Percentiles rank a stretch among this genome's conserved stretches.
Evolutionary conservation across 2,329 filamentous ascomycete species (phyloP).

Genomic region (Trichoderma sp.): DNA sequence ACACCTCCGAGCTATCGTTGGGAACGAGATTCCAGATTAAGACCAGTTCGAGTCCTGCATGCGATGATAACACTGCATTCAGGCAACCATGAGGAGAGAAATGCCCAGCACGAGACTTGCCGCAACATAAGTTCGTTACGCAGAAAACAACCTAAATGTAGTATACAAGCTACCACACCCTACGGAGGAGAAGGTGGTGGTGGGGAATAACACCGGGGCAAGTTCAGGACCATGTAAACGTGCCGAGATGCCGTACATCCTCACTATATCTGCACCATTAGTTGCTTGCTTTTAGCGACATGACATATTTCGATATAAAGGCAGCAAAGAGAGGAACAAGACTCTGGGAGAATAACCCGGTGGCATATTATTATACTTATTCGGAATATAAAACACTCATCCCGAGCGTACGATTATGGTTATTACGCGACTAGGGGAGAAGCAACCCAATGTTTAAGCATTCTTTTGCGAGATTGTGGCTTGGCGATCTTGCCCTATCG

Average conservation of each 20-base stretch:
- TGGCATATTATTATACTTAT: neutral
- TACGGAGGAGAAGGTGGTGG: neutral
- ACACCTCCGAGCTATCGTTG: neutral
- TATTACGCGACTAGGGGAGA: neutral
- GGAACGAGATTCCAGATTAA: slow-evolving; percentile 3
- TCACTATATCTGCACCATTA: neutral
- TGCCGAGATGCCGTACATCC: slow-evolving; percentile 11
- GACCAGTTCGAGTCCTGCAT: neutral
- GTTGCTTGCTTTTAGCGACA: too few species aligned
- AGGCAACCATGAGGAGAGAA: neutral
- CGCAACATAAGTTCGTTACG: neutral
- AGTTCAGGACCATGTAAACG: neutral
- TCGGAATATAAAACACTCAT: neutral
- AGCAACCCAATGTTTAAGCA: slow-evolving; percentile 2
- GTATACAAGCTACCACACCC: neutral
- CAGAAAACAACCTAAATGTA: neutral
- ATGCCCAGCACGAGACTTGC: neutral
- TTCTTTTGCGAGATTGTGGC: neutral
- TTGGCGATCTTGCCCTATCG: slow-evolving; percentile 1
- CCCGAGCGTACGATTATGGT: neutral
- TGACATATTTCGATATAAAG: neutral
- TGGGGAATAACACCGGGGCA: neutral
- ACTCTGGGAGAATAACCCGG: neutral
- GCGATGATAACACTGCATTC: neutral
- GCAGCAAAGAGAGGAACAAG: neutral